These are phyloP conservation scores for Pisolithus thermaeus DNA, from an alignment of 1,284 basidiomycete species.

Conservation along the genomic window DNA sequence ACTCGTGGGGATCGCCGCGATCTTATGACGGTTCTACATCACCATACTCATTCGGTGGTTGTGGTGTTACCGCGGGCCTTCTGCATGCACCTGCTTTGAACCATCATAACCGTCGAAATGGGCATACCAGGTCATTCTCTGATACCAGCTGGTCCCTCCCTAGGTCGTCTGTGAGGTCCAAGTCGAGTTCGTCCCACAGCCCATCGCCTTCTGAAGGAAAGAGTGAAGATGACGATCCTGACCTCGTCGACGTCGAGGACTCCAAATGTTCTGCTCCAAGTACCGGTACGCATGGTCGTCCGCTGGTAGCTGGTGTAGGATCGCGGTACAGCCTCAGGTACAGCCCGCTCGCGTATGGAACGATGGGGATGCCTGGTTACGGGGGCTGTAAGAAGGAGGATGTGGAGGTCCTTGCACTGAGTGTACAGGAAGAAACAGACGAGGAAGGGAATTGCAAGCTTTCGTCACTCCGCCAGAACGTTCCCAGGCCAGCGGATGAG, in stretches of 20 bases:
- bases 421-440: constrained; percentile 32
- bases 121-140: constrained; percentile 17
- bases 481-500: constrained; percentile 30
- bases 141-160: constrained; percentile 46
- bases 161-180: constrained; percentile 44
- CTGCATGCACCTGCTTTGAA: constrained; percentile 3
- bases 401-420: constrained; percentile 20
- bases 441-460: constrained; percentile 17
- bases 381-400: constrained; percentile 22
- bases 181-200: constrained; percentile 31
- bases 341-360: neutral
- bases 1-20: constrained; percentile 10
- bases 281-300: constrained; percentile 24
- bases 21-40: constrained; percentile 6
- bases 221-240: constrained; percentile 33
- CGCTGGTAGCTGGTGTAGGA: constrained; percentile 18
- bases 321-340: constrained; percentile 11
- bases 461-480: constrained; percentile 20
- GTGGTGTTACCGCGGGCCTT: too few species aligned
- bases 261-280: constrained; percentile 2
- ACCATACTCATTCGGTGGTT: constrained; percentile 1
- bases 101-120: constrained; percentile 3
- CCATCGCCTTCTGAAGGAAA: constrained; percentile 33
- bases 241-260: constrained; percentile 17
- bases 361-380: neutral